These are phyloP conservation scores for Colletotrichum sp. DNA, from an alignment of 2,329 filamentous ascomycete genomes.

Conservation along the genomic window DNA sequence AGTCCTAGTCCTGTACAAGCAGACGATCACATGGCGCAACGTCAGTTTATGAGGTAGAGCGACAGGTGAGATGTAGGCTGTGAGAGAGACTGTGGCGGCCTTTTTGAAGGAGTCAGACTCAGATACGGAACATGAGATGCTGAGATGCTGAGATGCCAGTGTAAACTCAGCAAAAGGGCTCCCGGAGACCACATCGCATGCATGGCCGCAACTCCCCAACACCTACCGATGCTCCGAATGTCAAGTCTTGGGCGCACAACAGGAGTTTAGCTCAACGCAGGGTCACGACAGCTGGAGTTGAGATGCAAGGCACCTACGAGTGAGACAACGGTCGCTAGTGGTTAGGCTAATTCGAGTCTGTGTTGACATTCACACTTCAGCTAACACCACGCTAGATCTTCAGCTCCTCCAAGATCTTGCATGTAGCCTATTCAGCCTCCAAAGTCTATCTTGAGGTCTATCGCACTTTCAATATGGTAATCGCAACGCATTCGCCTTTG, in stretches of 20 bases:
- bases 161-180: background rate
- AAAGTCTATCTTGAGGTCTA: background rate
- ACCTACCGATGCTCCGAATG: background rate
- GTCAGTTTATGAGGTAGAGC: background rate
- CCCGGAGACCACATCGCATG: background rate
- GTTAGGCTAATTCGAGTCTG: background rate
- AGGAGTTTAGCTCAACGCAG: background rate
- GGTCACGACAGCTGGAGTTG: background rate
- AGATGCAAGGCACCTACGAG: background rate
- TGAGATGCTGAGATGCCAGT: background rate
- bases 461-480: background rate
- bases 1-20: too few relatives aligned
- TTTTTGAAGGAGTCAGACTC: background rate
- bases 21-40: too few relatives aligned
- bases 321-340: background rate
- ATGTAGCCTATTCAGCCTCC: background rate
- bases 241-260: background rate
- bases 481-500: background rate
- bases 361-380: background rate
- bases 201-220: background rate
- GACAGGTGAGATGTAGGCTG: background rate
- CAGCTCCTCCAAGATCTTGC: background rate
- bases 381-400: background rate
- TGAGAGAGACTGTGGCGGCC: background rate
- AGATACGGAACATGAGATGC: background rate